Conservation (phyloP, 441 rosid species). For the Euphorbia schlechtendalii region DNA sequence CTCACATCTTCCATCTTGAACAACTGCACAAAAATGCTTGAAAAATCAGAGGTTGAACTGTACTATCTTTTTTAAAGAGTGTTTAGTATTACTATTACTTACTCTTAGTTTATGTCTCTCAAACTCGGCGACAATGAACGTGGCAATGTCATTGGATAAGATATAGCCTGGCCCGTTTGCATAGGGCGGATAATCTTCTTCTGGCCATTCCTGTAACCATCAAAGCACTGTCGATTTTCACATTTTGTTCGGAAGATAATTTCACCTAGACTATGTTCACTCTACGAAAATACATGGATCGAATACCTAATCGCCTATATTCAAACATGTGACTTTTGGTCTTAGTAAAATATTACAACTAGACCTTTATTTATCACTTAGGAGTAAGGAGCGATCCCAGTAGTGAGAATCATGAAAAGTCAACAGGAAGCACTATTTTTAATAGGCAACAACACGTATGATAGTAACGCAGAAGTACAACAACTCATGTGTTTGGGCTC, state of each 20-base stretch:
- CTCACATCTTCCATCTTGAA: constrained; percentile 99
- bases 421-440: no score
- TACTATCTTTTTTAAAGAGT: no score
- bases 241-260: background rate
- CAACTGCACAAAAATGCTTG: constrained; percentile 46
- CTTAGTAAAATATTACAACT: no score
- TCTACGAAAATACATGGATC: no score
- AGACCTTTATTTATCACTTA: no score
- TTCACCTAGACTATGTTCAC: no score
- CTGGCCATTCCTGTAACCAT: constrained; percentile 81
- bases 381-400: no score
- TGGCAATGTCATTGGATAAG: constrained; percentile 69
- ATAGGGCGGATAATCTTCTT: constrained; percentile 92
- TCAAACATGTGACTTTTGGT: no score
- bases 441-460: no score
- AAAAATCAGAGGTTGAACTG: background rate
- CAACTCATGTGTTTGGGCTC: no score
- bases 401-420: no score
- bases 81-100: constrained; percentile 20
- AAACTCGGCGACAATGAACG: constrained; percentile 64
- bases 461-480: no score
- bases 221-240: constrained; percentile 2
- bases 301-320: background rate
- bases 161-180: constrained; percentile 97
- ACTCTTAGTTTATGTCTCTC: constrained; percentile 76